Evolutionary conservation across 1,284 basidiomycete genomes (phyloP), one percentile per base, ranked within the genome.

Genomic region (Marasmius tenuissimus): DNA sequence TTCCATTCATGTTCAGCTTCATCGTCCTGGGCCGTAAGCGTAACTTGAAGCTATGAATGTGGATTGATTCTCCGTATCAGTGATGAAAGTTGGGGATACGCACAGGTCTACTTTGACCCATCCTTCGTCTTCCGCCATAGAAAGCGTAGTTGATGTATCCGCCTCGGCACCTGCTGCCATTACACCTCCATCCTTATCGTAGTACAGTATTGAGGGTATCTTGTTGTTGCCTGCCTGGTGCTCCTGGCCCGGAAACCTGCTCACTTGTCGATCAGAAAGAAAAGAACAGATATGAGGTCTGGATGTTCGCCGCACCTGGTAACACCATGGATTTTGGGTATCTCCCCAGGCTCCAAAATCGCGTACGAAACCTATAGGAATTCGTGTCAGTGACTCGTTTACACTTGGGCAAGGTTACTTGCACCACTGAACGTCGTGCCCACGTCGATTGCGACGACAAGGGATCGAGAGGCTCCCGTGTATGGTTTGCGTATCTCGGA

Each of bases 171-270:
- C 91, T 18, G 87, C 88, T 51, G 84, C 87, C 74, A 82, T 83
- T 77, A 91, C 80, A 62, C 74, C 77, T 11, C 89, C 89, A 52
- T 78, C 68, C 63, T 73, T 76, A 69, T 91, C 87, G 66, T 92
- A 92, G 71, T 85, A 91, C 72, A 91, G 81, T 33, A 89, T 73
- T 27, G 90, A 86, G 50, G 91, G 89, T 68, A 92, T 91, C 76
- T 92, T 92, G 61, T 87, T 86, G 72, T 91, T 91, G 53, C 91
- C 90, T n/a, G 86, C 89, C 57, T 89, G 87, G 79, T 92, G 87
- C 74, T 92, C 89, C 73, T 92, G 90, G 20, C 89, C 89, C 8
- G 89, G 89, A 64, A 91, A 92, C 65, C 89, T 91, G 63, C 40
- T 61, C 55, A 57, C 60, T 62, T 65, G 35, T 2, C 20, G n/a